Base-by-base conservation (phyloP, 2,329 filamentous ascomycete species). In the Botrytis fragariae region DNA sequence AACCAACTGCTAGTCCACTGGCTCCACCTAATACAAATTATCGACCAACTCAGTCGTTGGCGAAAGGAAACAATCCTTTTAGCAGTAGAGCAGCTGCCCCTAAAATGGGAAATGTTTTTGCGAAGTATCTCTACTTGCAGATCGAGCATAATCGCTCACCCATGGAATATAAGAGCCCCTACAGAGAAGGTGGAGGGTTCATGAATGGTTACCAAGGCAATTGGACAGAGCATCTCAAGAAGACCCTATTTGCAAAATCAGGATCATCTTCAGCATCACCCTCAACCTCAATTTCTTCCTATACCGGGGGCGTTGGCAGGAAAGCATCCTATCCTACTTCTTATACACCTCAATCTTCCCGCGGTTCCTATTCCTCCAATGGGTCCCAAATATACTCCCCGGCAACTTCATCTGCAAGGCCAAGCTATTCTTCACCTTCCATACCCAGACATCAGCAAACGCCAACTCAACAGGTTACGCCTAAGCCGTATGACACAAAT, bases 161-260 rank as follows among this genome's bases (percentile, higher is more conserved):
- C 9, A 83, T 85, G 12, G 86, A 86, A 71, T 90, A 91, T 74
- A 85, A 87, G 68, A 89, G 87, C 7, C 89, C 89, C 1, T 91
- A 91, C 78, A 84, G 86, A 25, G 82, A 84, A 71, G 79, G 79
- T 81, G 86, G 87, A 37, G 89, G 88, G 0, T 90, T 90, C 76
- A 88, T 86, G 48, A 90, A 90, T 74, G 88, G 87, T 7, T 89
- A 90, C 73, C 87, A 89, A 79, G 87, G 86, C 4, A 78, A 75
- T 61, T 73, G 79, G 4, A 71, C 78, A 64, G 77, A 76, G n/a
- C 77, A 81, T 69, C 68, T 80, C 39, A 75, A 79, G 48, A 74
- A 77, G 63, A 80, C 75, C 4, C n/a, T 80, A 62, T 80, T 80
- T 73, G 69, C 73, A 32, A 77, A 77, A 64, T 63, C 77, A 16